Evolutionary conservation across 257 asterid genomes (phyloP), one percentile per base, ranked within the genome.

Genomic region (Salvia rosmarinus): DNA sequence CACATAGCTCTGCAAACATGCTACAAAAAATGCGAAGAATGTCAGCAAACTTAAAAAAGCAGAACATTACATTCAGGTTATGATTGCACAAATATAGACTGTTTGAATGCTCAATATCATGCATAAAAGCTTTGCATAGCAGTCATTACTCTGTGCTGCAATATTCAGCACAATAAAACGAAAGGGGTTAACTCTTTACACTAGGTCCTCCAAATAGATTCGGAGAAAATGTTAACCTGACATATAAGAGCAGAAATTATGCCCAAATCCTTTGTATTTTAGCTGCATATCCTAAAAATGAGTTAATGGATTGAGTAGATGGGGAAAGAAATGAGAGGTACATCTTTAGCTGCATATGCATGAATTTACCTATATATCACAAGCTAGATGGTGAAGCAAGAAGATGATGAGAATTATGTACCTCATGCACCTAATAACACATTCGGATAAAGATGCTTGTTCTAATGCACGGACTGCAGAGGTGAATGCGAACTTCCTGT

Each of bases 401-500:
- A 30, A 9, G 7, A 37, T 20, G 20, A 63, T 71, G 46, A 43
- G 57, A 54, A 55, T 42, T 39, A 12, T 21, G 39, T 44, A 93
- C 98, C 95, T 89, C 95, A 87, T 80, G 87, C 95, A 89, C 49
- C 73, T 74, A 66, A 90, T 70, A 77, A 90, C 86, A 60, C 85
- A 79, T 37, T 90, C 97, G 0, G 81, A 67, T 14, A 88, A 77
- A 30, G 86, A 88, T 16, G 97, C 94, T 82, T 90, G 97, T 85
- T 93, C 96, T 72, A 93, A 50, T 59, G 97, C 95, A 72, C 75
- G 85, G 11, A 82, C 90, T 16, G 97, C 98, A 71, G 91, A 86
- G 19, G 64, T 77, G 77, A 80, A 83, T 0, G 92, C 78, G 1
- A 43, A 77, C 39, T 88, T 80, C 80, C 82, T 82, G 67, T 75